A percentile compares a stretch with the other conserved stretches of the same genome.
These are phyloP conservation scores for Blastobotrys robertii DNA, from an alignment of 805 yeast genomes.

Conservation along the genomic window DNA sequence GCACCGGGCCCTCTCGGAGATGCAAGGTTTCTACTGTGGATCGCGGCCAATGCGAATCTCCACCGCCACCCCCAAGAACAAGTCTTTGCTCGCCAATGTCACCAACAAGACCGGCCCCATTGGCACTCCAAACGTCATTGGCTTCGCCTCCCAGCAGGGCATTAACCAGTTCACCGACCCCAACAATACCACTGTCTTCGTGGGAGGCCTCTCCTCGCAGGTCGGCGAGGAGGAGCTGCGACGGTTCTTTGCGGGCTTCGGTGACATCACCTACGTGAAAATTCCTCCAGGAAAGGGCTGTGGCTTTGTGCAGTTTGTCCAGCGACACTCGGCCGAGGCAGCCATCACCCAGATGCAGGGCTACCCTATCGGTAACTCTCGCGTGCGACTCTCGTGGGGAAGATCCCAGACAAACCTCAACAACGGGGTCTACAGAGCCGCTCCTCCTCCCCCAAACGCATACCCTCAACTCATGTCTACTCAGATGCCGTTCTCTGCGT, in stretches of 20 bases:
- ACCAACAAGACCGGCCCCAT: too few species aligned
- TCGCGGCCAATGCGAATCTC: constrained; percentile 73
- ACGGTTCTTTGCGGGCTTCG: constrained; percentile 60
- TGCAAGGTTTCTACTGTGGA: constrained; percentile 69
- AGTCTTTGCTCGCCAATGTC: constrained; percentile 12
- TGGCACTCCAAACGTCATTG: constrained; percentile 14
- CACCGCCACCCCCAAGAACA: constrained; percentile 49
- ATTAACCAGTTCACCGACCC: constrained; percentile 63
- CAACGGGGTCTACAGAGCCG: constrained; percentile 22
- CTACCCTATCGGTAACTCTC: constrained; percentile 72
- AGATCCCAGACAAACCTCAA: constrained; percentile 35
- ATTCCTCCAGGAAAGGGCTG: constrained; percentile 74
- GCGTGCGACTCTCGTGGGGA: constrained; percentile 86
- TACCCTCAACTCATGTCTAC: constrained; percentile 23
- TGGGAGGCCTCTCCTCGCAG: constrained; percentile 58
- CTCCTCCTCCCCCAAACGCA: constrained; percentile 27
- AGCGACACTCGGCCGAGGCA: constrained; percentile 71
- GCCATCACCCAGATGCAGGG: constrained; percentile 88
- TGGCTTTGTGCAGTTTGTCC: constrained; percentile 77
- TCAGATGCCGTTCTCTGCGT: neutral
- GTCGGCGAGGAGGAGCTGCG: constrained; percentile 50
- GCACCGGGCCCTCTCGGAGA: constrained; percentile 61
- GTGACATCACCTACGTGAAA: constrained; percentile 48
- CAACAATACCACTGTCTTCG: constrained; percentile 71
- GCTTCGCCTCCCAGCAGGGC: constrained; percentile 26